Conservation (phyloP, 1,139 yeast genomes). For the Meyerozyma guilliermondii region DNA sequence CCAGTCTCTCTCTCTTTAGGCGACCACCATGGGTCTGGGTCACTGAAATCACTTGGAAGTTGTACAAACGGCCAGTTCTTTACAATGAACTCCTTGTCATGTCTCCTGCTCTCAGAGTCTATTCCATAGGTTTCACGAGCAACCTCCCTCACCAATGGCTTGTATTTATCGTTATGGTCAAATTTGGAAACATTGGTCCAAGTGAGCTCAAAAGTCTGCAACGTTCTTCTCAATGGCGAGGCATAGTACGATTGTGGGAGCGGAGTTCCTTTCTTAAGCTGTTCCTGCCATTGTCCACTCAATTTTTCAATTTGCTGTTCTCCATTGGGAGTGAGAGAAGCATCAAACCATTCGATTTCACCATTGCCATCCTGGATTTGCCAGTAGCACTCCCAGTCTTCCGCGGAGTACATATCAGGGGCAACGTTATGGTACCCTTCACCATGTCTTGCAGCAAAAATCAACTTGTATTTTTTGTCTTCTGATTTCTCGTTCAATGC, state of each 20-base stretch:
- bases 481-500: constrained; percentile 5
- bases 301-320: constrained; percentile 15
- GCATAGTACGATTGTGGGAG: constrained; percentile 26
- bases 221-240: constrained; percentile 32
- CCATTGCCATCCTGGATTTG: constrained; percentile 26
- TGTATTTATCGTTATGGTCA: constrained; percentile 2
- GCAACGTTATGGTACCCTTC: constrained; percentile 38
- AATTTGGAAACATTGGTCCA: constrained; percentile 18
- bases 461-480: constrained; percentile 16
- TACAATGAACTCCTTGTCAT: constrained; percentile 20
- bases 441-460: constrained; percentile 37
- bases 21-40: constrained; percentile 26
- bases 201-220: constrained; percentile 27
- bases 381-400: constrained; percentile 32
- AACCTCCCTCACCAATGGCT: constrained; percentile 26
- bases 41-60: constrained; percentile 27
- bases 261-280: constrained; percentile 18
- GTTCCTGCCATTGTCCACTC: constrained; percentile 14
- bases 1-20: constrained; percentile 19
- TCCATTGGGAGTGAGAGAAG: constrained; percentile 28
- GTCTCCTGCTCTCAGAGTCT: constrained; percentile 32
- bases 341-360: constrained; percentile 33
- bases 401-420: constrained; percentile 11
- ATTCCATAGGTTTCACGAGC: constrained; percentile 37
- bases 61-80: constrained; percentile 18